Base-by-base conservation (phyloP, 805 yeast species). In the Pichia ethanolica region DNA sequence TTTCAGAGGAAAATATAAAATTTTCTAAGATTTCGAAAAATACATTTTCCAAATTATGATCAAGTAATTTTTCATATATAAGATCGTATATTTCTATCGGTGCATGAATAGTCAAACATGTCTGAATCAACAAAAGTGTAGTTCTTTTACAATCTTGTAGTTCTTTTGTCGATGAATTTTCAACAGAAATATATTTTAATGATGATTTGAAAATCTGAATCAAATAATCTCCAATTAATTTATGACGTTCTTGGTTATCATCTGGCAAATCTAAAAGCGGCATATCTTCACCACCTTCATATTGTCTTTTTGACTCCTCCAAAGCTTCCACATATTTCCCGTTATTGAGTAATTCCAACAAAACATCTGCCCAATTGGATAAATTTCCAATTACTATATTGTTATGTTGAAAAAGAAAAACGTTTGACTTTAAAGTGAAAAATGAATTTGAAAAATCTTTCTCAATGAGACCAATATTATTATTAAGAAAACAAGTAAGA, bases 321-420 rank as follows among this genome's bases (percentile, higher is more conserved):
- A 87, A 69, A 0, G 95, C 90, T 3, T 63, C 67, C 6, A 75
- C 62, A 48, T 81, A 83, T 26, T 74, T 62, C 1, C 76, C 79
- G 2, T 65, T 55, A 10, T 75, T 68, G 44, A 88, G 68, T 11
- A 77, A 59, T 7, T 65, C 69, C 50, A 77, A 62, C 1, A 86
- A 62, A 30, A 72, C 68, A 55, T 85, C 90, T 0, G 83, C 87
- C 96, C 89, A 88, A 56, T 75, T 80, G 3, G 80, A 69, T 13
- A 80, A 64, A 27, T 79, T 70, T 0, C 90, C 95, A 3, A 82
- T 71, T 6, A 67, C 67, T 40, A 80, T 59, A 49, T 78, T 82
- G 47, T 74, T 73, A 39, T 70, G 67, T 0, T 85, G 85, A 45
- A 82, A 56, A 1, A 79, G 49, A 56, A 81, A 74, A 0, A 88